Conservation (phyloP, 257 asterid species). For the Gentiana straminea region DNA sequence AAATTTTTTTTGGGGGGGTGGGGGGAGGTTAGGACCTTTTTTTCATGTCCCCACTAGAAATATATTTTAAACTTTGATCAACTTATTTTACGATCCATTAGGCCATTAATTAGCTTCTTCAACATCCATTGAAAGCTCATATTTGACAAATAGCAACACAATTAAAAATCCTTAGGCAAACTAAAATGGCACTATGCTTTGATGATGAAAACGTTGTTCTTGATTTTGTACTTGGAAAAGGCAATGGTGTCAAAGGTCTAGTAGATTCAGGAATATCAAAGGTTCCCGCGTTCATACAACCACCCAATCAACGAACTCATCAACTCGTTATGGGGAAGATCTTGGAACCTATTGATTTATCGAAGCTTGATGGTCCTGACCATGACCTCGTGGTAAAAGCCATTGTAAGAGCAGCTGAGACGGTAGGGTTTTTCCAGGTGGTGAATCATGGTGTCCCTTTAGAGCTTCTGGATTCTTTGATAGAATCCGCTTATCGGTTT, state of each 20-base stretch:
- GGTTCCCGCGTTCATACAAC: constrained; percentile 22
- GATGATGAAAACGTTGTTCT: constrained; percentile 12
- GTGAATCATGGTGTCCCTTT: constrained; percentile 26
- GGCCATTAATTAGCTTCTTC: too few relatives aligned
- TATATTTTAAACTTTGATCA: too few relatives aligned
- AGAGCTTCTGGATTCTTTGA: constrained; percentile 18
- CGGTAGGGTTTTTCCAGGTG: constrained; percentile 30
- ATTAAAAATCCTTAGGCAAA: too few relatives aligned
- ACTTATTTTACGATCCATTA: too few relatives aligned
- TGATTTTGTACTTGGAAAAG: constrained; percentile 17
- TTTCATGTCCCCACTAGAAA: too few relatives aligned
- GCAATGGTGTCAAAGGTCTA: constrained; percentile 28
- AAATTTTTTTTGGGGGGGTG: too few relatives aligned
- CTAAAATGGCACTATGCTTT: constrained; percentile 15
- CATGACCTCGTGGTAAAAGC: constrained; percentile 23
- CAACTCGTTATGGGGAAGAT: neutral
- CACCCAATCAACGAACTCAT: constrained; percentile 19
- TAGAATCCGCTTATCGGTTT: constrained; percentile 14
- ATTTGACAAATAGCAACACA: too few relatives aligned
- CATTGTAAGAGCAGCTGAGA: constrained; percentile 22
- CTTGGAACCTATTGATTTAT: constrained; percentile 20
- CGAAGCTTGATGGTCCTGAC: constrained; percentile 18
- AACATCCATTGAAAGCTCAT: too few relatives aligned
- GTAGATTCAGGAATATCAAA: constrained; percentile 21
- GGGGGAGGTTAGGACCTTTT: too few relatives aligned